Conservation (phyloP, 2,329 filamentous ascomycete genomes). For the Chrysoporthe puriensis region DNA sequence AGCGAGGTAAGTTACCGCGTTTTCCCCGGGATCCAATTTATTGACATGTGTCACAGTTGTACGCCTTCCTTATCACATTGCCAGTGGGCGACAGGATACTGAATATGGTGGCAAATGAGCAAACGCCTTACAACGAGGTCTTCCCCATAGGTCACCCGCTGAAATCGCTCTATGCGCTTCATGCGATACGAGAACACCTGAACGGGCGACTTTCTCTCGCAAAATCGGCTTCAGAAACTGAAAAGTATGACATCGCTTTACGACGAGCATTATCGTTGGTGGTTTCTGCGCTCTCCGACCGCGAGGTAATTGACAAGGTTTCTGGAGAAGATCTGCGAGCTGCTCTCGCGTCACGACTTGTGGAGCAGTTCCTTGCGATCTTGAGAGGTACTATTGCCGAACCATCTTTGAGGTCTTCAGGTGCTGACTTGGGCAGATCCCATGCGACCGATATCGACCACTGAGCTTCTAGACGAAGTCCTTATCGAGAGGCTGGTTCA, state of each 20-base stretch:
- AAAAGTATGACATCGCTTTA: constrained; percentile 40
- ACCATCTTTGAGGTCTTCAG: neutral
- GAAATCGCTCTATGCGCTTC: constrained; percentile 73
- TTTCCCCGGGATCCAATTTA: neutral
- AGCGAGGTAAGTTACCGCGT: constrained; percentile 56
- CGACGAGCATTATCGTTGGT: constrained; percentile 57
- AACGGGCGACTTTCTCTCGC: constrained; percentile 37
- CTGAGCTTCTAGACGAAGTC: constrained; percentile 32
- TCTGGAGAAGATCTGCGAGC: constrained; percentile 49
- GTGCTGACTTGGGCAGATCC: constrained; percentile 24
- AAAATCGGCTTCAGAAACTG: constrained; percentile 30
- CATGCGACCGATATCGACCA: constrained; percentile 27
- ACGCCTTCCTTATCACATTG: constrained; percentile 70
- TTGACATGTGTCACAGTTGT: constrained; percentile 55
- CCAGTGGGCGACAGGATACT: constrained; percentile 68
- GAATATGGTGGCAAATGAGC: constrained; percentile 58
- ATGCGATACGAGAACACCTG: constrained; percentile 68
- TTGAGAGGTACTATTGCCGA: constrained; percentile 51
- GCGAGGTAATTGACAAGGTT: constrained; percentile 53
- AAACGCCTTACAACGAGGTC: constrained; percentile 59
- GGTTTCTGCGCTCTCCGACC: constrained; percentile 63
- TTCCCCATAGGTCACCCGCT: constrained; percentile 73
- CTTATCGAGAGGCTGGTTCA: constrained; percentile 39
- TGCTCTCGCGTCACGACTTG: constrained; percentile 55
- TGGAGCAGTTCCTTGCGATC: constrained; percentile 60